phyloP scores from a whole-genome alignment of 306 rosid genomes.

The Echinosophora koreensis region DNA sequence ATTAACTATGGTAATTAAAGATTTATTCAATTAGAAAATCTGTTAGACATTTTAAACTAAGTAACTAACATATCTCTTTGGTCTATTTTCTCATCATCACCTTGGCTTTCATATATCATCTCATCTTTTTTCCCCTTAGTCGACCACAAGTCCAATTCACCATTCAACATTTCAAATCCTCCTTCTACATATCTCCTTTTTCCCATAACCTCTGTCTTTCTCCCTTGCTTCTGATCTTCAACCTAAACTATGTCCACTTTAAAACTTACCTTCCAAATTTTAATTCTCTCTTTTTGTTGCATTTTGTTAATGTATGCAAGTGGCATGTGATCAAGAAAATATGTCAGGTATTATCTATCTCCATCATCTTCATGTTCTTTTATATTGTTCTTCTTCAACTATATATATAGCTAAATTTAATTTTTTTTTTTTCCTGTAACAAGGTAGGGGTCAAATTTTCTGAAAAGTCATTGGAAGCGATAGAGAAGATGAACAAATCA shows the following conservation, averaged over 20 bases:
- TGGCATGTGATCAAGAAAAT: not conserved
- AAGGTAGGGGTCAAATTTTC: not conserved
- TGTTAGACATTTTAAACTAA: no score
- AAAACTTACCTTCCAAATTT: not conserved
- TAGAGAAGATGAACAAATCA: constrained; percentile 1
- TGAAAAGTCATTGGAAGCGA: not conserved
- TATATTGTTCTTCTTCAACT: no score
- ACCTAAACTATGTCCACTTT: not conserved
- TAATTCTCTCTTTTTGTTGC: not conserved
- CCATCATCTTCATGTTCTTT: not conserved
- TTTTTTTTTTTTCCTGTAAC: not conserved
- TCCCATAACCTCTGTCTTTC: not conserved
- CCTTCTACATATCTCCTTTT: no score
- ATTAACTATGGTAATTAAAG: no score
- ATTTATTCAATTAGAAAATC: no score
- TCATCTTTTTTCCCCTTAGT: no score
- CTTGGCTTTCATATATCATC: not conserved
- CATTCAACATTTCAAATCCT: not conserved
- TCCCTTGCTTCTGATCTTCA: not conserved
- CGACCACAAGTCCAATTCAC: not conserved
- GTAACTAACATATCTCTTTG: no score
- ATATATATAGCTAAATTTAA: not conserved
- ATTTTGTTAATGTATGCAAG: not conserved
- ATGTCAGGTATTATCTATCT: not conserved
- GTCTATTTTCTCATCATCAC: constrained; percentile 8